Percentiles rank a stretch among this genome's conserved stretches.
phyloP scores from a whole-genome alignment of 164 flowering plant species.

The Aristolochia contorta region DNA sequence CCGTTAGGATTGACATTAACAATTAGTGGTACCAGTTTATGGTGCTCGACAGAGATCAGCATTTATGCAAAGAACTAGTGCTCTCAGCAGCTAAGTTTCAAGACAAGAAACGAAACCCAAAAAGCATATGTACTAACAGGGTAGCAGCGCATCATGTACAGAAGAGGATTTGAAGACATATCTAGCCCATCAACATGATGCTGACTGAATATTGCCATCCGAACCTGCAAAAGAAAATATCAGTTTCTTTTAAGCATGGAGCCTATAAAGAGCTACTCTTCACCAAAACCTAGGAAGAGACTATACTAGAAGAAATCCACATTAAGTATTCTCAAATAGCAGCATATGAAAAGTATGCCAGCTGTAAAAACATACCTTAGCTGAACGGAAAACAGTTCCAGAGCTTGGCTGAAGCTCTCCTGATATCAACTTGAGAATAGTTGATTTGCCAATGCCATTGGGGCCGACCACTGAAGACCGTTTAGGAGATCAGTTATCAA shows the following conservation, averaged over 20 bases:
- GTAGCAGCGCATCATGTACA: slow-evolving; percentile 97
- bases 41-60: not conserved
- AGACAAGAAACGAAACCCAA: not conserved
- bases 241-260: not conserved
- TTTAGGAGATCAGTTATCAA: too few species aligned
- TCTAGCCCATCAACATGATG: slow-evolving; percentile 99
- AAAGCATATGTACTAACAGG: slow-evolving; percentile 56
- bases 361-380: slow-evolving; percentile 48
- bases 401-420: slow-evolving; percentile 98
- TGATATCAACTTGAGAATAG: slow-evolving; percentile 84
- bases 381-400: slow-evolving; percentile 96
- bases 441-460: slow-evolving; percentile 98
- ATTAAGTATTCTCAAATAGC: not conserved
- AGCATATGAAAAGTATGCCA: not conserved
- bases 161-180: slow-evolving; percentile 86
- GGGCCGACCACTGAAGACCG: slow-evolving; percentile 84
- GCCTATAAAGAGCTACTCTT: not conserved
- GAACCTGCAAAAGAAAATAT: slow-evolving; percentile 51
- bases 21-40: too few species aligned
- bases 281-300: not conserved
- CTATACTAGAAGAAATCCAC: not conserved
- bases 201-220: slow-evolving; percentile 97
- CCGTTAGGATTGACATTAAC: too few species aligned
- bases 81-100: not conserved
- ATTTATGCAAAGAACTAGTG: not conserved